phyloP scores from a whole-genome alignment of 169 alveolate species.

The Cyclospora cayetanensis region DNA sequence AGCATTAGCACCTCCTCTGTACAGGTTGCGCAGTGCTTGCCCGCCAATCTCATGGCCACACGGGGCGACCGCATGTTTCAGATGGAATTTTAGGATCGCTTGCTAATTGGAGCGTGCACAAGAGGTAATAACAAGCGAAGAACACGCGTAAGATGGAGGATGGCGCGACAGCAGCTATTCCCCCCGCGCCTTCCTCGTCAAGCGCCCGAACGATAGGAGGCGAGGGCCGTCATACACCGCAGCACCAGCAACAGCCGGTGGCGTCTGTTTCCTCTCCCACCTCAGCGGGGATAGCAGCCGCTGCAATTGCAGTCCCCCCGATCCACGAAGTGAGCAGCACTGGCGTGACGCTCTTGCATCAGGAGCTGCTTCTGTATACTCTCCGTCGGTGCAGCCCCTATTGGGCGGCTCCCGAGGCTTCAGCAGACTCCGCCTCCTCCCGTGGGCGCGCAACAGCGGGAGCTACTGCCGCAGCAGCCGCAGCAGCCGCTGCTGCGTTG shows the following conservation, averaged over 20 bases:
- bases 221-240: not conserved
- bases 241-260: not conserved
- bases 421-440: not conserved
- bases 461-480: conserved; percentile 26
- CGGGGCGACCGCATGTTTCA: too few species aligned
- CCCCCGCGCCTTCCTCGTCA: not conserved
- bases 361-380: conserved; percentile 31
- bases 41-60: too few species aligned
- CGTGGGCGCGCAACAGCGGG: not conserved
- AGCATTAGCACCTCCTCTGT: too few species aligned
- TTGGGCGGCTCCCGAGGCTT: not conserved
- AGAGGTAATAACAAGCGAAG: too few species aligned
- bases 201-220: not conserved
- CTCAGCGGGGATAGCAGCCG: not conserved
- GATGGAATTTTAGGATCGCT: too few species aligned
- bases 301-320: not conserved
- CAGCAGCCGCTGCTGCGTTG: conserved; percentile 22
- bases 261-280: not conserved
- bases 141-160: conserved; percentile 52
- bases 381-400: conserved; percentile 1
- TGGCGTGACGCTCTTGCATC: conserved; percentile 48
- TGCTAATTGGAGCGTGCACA: too few species aligned
- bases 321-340: conserved; percentile 32
- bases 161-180: not conserved
- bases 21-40: too few species aligned